Evolutionary conservation across 225 moss, liverwort and hornwort species (phyloP).

Genomic region (Lunularia cruciata): DNA sequence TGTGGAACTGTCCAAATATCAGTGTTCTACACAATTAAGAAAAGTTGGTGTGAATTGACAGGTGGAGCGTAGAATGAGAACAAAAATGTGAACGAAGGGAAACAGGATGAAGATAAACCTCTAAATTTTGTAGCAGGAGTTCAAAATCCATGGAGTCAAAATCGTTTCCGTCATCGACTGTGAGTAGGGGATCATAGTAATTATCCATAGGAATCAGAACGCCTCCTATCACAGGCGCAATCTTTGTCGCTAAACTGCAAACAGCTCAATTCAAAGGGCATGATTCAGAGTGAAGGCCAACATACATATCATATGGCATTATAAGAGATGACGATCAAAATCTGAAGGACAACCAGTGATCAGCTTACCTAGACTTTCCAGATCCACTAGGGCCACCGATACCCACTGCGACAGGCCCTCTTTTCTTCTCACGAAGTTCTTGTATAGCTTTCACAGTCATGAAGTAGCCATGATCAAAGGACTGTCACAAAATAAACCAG

Average conservation of each 20-base stretch:
- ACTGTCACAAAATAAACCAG: conserved; percentile 42
- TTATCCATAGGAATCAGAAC: conserved; percentile 73
- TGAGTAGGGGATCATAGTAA: conserved; percentile 66
- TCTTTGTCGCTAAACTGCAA: conserved; percentile 71
- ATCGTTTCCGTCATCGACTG: conserved; percentile 71
- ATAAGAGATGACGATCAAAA: not conserved
- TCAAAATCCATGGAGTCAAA: conserved; percentile 68
- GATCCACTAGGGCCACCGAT: conserved; percentile 89
- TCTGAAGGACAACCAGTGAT: not conserved
- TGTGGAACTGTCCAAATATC: conserved; percentile 32
- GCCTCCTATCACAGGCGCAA: conserved; percentile 82
- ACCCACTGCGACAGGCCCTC: conserved; percentile 66
- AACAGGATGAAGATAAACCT: conserved; percentile 36
- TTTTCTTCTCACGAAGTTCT: conserved; percentile 74
- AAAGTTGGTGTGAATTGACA: not conserved
- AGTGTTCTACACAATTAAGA: not conserved
- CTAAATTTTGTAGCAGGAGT: conserved; percentile 62
- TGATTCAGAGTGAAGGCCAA: not conserved
- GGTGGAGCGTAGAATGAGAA: not conserved
- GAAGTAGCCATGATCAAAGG: conserved; percentile 83
- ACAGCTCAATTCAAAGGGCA: conserved; percentile 18
- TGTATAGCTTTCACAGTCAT: conserved; percentile 80
- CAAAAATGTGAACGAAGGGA: not conserved
- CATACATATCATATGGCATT: not conserved
- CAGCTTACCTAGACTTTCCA: conserved; percentile 70